phyloP scores from a whole-genome alignment of 1,284 basidiomycete species.

The Ganoderma sinense region DNA sequence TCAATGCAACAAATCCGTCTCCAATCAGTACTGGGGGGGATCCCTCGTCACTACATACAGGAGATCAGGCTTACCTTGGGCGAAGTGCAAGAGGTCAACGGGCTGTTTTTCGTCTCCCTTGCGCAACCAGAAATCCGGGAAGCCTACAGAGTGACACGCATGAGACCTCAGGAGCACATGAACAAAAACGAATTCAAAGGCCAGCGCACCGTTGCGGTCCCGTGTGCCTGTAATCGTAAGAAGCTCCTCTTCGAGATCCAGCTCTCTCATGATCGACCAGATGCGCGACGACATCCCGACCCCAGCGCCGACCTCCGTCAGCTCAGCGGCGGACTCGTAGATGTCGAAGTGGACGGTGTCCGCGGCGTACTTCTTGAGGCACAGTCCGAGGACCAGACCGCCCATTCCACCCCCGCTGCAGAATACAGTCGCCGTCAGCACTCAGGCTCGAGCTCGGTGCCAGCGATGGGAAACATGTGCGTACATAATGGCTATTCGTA shows the following conservation, averaged over 20 bases:
- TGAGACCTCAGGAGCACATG: too few species aligned
- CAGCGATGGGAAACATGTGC: background rate
- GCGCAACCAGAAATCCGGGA: background rate
- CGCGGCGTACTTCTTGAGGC: constrained; percentile 41
- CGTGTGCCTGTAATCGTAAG: constrained; percentile 4
- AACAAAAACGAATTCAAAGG: too few species aligned
- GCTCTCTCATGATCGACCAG: constrained; percentile 30
- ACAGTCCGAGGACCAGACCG: constrained; percentile 44
- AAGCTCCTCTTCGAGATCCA: constrained; percentile 35
- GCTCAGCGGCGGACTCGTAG: constrained; percentile 48
- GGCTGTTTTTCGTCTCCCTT: background rate
- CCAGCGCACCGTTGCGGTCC: background rate
- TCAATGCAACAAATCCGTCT: too few species aligned
- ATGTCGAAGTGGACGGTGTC: constrained; percentile 47
- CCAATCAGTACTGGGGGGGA: too few species aligned
- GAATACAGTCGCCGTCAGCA: too few species aligned
- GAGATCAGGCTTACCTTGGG: background rate
- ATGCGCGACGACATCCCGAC: constrained; percentile 39
- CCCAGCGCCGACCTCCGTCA: constrained; percentile 52
- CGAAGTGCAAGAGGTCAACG: background rate
- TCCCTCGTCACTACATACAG: too few species aligned
- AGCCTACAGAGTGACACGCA: too few species aligned
- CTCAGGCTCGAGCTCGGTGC: background rate
- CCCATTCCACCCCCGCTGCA: constrained; percentile 48
- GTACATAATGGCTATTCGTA: constrained; percentile 7